These are phyloP conservation scores for Lipomyces spencermartinsiae DNA, from an alignment of 805 yeast genomes.

Conservation along the genomic window DNA sequence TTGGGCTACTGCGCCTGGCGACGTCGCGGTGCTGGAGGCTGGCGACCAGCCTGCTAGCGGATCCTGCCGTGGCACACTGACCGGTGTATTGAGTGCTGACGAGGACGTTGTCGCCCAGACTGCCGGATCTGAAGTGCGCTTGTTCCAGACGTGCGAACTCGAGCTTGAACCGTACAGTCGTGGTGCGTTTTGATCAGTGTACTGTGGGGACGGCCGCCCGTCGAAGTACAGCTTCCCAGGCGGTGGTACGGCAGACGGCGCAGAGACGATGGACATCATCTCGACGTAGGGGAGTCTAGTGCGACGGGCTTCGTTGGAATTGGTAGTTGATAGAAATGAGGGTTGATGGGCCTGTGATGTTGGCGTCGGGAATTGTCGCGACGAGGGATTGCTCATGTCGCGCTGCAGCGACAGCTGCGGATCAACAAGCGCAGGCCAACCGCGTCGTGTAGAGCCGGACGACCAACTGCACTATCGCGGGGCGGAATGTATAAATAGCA, in stretches of 20 bases:
- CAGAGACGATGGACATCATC: conserved; percentile 8
- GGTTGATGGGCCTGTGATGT: not conserved
- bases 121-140: conserved; percentile 17
- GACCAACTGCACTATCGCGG: too few species aligned
- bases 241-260: conserved; percentile 8
- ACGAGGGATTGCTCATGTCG: not conserved
- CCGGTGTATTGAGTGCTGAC: not conserved
- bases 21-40: conserved; percentile 4
- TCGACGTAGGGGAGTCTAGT: conserved; percentile 14
- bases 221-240: not conserved
- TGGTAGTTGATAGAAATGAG: not conserved
- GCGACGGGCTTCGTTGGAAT: conserved; percentile 9
- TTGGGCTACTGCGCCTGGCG: not conserved
- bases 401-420: not conserved
- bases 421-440: not conserved
- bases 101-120: conserved; percentile 9
- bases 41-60: not conserved
- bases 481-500: too few species aligned
- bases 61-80: not conserved
- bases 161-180: not conserved
- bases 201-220: not conserved
- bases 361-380: not conserved
- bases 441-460: too few species aligned
- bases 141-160: conserved; percentile 5
- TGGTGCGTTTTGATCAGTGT: not conserved